Percentiles rank a stretch among this genome's conserved stretches.
These are phyloP conservation scores for Skeletonema tropicum DNA, from an alignment of 108 stramenopile species.

Conservation along the genomic window DNA sequence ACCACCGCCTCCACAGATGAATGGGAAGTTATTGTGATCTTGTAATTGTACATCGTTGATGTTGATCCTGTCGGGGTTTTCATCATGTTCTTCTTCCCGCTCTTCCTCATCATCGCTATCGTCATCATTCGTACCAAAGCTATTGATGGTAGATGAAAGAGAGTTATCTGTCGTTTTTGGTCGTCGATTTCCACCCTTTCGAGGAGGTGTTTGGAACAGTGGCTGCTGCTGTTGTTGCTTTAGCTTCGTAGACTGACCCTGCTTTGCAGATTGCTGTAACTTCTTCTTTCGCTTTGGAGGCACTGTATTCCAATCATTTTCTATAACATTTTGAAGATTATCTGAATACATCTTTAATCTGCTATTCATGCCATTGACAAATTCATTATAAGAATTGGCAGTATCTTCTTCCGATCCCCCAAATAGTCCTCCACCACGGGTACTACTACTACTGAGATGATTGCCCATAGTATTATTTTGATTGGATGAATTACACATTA, in stretches of 20 bases:
- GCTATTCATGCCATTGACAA: neutral
- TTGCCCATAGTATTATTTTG: neutral
- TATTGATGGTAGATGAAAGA: neutral
- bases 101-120: neutral
- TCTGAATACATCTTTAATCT: neutral
- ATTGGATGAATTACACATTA: neutral
- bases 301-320: neutral
- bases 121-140: neutral
- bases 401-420: neutral
- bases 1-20: conserved; percentile 2
- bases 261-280: neutral
- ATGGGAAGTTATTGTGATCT: conserved; percentile 7
- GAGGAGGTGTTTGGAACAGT: neutral
- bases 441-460: neutral
- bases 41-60: neutral
- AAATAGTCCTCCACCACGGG: neutral
- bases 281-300: neutral
- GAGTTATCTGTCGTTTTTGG: neutral
- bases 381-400: neutral
- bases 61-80: neutral
- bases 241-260: neutral
- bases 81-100: neutral
- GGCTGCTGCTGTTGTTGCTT: neutral
- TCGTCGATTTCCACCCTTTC: neutral
- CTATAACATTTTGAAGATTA: neutral